Base-by-base conservation (phyloP, 2,329 filamentous ascomycete species). In the Laburnicola sp. region DNA sequence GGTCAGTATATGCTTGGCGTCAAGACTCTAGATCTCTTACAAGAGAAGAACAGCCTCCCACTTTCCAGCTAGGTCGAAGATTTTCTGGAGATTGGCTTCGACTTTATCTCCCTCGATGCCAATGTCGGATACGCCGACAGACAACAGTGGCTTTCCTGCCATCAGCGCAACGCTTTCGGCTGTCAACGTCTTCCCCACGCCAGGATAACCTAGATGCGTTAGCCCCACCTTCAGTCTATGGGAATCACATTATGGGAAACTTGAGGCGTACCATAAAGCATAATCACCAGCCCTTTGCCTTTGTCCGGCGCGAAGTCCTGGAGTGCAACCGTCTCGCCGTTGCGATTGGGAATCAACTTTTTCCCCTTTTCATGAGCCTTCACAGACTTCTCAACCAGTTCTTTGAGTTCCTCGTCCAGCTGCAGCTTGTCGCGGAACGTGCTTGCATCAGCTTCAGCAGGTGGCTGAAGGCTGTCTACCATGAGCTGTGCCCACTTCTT, bases 181-280 rank as follows among this genome's bases (percentile, higher is more conserved):
- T 7, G 58, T 60, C 16, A 57, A 45, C 0, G 80, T 82, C 66
- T 82, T 82, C 21, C 79, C 80, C 2, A 80, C 76, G 1, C 80
- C 80, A 0, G 79, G 78, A 2, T 75, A 74, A 7, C 45, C 45
- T 48, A 3, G 2, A 4, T 4, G 9, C 16, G 31, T 41, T 30
- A 48, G 37, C 16, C 16, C 16, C 16, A 16, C 16, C 16, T 16
- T 16, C 16, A 16, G 16, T 16, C 16, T 16, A 16, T 16, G 16
- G 16, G 16, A 16, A 16, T 16, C 16, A 16, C 16, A 16, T 16
- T 16, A 16, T 16, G 16, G 16, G 16, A 16, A 16, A 16, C 16
- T 16, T 16, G 16, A 16, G 22, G 22, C 45, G 10, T 27, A 1
- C 79, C 79, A 40, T 69, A 43, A 2, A 51, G 44, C 37, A 51